Base-by-base conservation (phyloP, 2,329 filamentous ascomycete species). In the Diaporthe citrichinensis region DNA sequence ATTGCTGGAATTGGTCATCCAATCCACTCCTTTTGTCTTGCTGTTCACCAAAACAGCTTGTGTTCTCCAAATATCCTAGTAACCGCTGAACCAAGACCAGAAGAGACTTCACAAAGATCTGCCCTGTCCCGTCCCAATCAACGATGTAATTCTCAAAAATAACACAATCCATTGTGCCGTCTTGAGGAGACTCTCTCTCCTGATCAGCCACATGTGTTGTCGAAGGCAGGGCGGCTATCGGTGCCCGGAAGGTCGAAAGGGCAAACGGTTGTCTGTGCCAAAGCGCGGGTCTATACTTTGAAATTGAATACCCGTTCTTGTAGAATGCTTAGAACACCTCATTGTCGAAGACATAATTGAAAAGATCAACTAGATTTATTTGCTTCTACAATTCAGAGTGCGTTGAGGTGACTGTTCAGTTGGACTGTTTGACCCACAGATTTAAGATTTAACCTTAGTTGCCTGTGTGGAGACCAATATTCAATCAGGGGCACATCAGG, bases 401-500 rank as follows among this genome's bases (percentile, higher is more conserved):
- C 25, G 23, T 36, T 68, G 8, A 28, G 12, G 23, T 25, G 25
- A 34, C 9, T 65, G 9, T 65, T n/a, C 9, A 34, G 41, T 49
- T 34, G 61, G 46, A 39, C 5, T 36, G 28, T 67, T 51, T 51
- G 62, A 36, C 61, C 62, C 44, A 67, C 44, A 51, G 25, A 23
- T 69, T 55, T 69, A 55, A 34, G 25, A 69, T 55, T 55, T 41
- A 55, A 69, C 46, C 65, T 69, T 69, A 23, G 4, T 53, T 53
- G 46, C 15, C 31, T 14, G 4, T n/a, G 62, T 68, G 62, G 62
- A 12, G 23, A 36, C 31, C 5, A 20, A 28, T 17, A 10, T 9
- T 25, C 58, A 28, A 5, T 68, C 31, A 68, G 62, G 31, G 46
- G 62, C 62, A 6, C 44, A 8, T 46, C 31, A 53, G 31, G 46